phyloP scores from a whole-genome alignment of 129 eudicot genomes.

The Centrapalus pauciflorus region DNA sequence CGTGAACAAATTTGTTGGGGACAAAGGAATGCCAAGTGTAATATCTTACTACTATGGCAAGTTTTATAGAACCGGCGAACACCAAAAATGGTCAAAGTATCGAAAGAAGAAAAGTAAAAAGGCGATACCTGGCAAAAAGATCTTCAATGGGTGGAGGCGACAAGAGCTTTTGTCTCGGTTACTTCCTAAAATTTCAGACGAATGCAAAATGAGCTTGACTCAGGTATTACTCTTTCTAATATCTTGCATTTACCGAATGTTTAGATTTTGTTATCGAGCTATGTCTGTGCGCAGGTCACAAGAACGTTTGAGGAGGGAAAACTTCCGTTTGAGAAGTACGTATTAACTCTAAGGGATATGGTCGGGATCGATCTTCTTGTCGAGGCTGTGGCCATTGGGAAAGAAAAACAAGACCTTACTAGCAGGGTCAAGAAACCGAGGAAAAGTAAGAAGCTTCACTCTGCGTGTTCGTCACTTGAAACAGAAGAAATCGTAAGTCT shows the following conservation, averaged over 20 bases:
- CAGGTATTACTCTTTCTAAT: conserved; percentile 29
- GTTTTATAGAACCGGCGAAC: conserved; percentile 35
- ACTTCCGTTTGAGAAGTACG: conserved; percentile 31
- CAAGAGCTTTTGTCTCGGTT: conserved; percentile 48
- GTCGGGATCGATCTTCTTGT: conserved; percentile 33
- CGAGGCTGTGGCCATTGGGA: conserved; percentile 39
- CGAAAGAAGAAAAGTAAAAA: conserved; percentile 37
- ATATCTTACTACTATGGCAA: conserved; percentile 42
- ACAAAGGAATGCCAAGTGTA: conserved; percentile 36
- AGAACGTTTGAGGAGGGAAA: conserved; percentile 37
- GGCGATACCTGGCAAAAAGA: conserved; percentile 41
- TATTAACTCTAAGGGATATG: conserved; percentile 23
- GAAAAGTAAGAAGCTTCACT: conserved; percentile 1
- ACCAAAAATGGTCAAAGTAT: conserved; percentile 41
- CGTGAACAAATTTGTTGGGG: conserved; percentile 40
- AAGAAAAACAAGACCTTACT: conserved; percentile 37
- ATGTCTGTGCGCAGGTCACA: conserved; percentile 28
- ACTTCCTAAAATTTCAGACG: conserved; percentile 34
- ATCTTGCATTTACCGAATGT: neutral
- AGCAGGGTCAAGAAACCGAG: neutral
- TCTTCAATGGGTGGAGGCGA: conserved; percentile 52
- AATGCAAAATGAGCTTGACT: conserved; percentile 36
- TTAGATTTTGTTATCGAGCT: neutral
- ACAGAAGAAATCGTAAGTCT: conserved; percentile 35
- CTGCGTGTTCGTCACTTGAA: conserved; percentile 28